Conservation (phyloP, 1,139 yeast species). For the Casaregolazyma suthepensis region DNA sequence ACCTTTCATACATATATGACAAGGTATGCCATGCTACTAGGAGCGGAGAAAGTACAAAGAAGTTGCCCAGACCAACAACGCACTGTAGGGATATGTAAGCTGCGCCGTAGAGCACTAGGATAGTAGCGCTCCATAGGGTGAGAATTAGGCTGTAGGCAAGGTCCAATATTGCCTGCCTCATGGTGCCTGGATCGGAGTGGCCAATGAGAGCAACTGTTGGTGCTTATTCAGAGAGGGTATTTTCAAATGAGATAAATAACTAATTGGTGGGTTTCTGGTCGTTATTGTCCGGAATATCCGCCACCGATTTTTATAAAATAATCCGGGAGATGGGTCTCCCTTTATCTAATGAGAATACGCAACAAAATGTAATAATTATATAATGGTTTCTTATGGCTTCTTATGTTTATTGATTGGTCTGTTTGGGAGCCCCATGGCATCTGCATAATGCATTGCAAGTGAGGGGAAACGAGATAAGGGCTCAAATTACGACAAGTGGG, state of each 20-base stretch:
- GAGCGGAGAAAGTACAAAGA: constrained; percentile 12
- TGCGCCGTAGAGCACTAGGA: background rate
- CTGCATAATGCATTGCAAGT: background rate
- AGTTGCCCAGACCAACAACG: background rate
- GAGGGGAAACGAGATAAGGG: background rate
- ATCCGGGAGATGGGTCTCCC: no score
- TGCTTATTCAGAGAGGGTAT: background rate
- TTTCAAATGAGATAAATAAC: background rate
- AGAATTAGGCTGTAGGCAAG: constrained; percentile 1
- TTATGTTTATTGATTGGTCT: no score
- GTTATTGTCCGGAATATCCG: no score
- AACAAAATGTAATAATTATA: background rate
- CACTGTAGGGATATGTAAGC: background rate
- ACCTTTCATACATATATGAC: constrained; percentile 16
- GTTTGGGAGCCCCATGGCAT: background rate
- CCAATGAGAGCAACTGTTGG: background rate
- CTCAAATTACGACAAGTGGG: background rate
- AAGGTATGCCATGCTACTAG: constrained; percentile 17
- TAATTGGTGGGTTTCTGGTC: no score
- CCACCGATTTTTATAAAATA: no score
- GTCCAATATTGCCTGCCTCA: background rate
- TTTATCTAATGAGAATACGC: no score
- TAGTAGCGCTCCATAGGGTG: background rate
- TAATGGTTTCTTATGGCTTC: background rate
- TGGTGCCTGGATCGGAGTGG: background rate